These are phyloP conservation scores for Cladosporium sp. DNA, from an alignment of 2,329 filamentous ascomycete species.

Conservation along the genomic window DNA sequence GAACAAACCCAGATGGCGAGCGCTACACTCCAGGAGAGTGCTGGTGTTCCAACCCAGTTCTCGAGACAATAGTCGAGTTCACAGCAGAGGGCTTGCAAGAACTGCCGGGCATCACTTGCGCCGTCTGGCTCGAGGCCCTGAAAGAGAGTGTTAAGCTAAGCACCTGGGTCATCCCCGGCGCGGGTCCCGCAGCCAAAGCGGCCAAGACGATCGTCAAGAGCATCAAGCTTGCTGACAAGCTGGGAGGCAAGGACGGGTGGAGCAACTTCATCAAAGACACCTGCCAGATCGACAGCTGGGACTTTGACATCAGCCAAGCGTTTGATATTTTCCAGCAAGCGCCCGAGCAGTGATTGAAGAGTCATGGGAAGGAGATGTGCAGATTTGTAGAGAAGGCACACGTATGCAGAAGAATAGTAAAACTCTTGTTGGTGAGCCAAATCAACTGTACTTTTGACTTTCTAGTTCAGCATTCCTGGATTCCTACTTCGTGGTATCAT, in stretches of 20 bases:
- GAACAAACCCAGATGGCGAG: constrained; percentile 4
- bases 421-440: too few relatives aligned
- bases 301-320: constrained; percentile 5
- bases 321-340: neutral
- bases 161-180: neutral
- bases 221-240: neutral
- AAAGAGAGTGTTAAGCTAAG: neutral
- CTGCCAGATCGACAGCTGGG: constrained; percentile 1
- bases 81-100: neutral
- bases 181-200: neutral
- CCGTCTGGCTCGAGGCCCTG: constrained; percentile 3
- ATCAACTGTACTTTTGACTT: too few relatives aligned
- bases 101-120: neutral
- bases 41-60: neutral
- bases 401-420: too few relatives aligned
- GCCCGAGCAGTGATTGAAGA: too few relatives aligned
- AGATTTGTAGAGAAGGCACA: too few relatives aligned
- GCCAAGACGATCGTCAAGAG: constrained; percentile 2
- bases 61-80: neutral
- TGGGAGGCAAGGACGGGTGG: constrained; percentile 4
- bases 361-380: too few relatives aligned
- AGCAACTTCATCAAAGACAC: neutral
- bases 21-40: neutral
- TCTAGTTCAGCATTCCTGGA: too few relatives aligned
- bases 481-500: too few relatives aligned